Conservation (phyloP, 306 rosid species). For the Fagus crenata region DNA sequence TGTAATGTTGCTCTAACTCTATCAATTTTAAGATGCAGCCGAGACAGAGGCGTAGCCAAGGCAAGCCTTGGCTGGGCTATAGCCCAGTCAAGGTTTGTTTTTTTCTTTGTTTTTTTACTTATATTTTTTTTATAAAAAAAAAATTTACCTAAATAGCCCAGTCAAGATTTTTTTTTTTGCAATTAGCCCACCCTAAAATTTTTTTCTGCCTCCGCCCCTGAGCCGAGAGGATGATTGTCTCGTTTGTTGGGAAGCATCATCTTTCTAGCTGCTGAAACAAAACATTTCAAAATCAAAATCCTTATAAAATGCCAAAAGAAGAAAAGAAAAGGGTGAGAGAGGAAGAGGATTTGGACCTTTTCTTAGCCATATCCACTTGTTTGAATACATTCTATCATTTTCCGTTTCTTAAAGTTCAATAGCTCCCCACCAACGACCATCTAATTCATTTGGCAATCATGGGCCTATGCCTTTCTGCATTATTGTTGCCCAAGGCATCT, state of each 20-base stretch:
- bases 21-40: too few species aligned
- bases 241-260: constrained; percentile 22
- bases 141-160: too few species aligned
- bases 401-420: constrained; percentile 21
- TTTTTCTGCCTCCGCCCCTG: too few species aligned
- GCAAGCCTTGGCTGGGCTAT: too few species aligned
- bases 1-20: too few species aligned
- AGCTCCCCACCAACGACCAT: constrained; percentile 29
- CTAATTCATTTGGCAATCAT: constrained; percentile 25
- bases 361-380: constrained; percentile 9
- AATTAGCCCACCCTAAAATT: too few species aligned
- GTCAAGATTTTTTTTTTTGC: too few species aligned
- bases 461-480: constrained; percentile 18
- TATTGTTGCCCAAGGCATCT: constrained; percentile 25
- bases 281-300: constrained; percentile 27
- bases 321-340: constrained; percentile 20
- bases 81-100: too few species aligned
- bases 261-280: constrained; percentile 18
- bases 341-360: neutral
- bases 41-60: too few species aligned
- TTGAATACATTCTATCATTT: constrained; percentile 34
- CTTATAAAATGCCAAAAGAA: constrained; percentile 27
- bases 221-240: neutral
- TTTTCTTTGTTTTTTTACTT: too few species aligned
- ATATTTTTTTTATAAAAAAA: too few species aligned